These are phyloP conservation scores for Abelmoschus esculentus DNA, from an alignment of 345 rosid species.

Conservation along the genomic window DNA sequence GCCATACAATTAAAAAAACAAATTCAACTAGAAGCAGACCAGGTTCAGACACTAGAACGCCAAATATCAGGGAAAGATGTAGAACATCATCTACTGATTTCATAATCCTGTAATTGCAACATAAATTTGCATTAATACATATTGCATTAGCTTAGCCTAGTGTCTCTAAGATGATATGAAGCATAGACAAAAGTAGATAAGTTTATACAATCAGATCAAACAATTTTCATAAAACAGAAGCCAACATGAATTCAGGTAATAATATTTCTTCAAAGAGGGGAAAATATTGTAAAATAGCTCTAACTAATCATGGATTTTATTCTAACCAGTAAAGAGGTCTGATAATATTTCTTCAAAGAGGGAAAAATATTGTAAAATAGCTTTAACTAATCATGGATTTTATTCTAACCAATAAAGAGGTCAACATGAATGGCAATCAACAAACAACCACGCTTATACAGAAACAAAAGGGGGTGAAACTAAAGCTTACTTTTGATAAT, in stretches of 20 bases:
- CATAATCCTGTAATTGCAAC: slow-evolving; percentile 61
- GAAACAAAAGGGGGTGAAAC: neutral
- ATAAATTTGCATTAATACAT: slow-evolving; percentile 4
- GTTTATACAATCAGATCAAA: too few relatives aligned
- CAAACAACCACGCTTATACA: neutral
- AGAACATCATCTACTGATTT: slow-evolving; percentile 61
- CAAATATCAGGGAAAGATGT: slow-evolving; percentile 74
- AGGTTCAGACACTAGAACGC: slow-evolving; percentile 49
- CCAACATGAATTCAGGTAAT: neutral
- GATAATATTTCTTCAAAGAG: neutral
- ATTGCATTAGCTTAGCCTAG: neutral
- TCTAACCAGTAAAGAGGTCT: too few relatives aligned
- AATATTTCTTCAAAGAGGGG: neutral
- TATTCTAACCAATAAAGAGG: neutral
- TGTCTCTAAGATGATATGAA: neutral
- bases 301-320: too few relatives aligned
- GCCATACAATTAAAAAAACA: slow-evolving; percentile 73
- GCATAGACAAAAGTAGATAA: too few relatives aligned
- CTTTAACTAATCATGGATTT: neutral
- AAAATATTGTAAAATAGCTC: too few relatives aligned
- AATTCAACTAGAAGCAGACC: slow-evolving; percentile 62
- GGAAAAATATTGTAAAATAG: neutral
- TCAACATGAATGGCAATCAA: neutral
- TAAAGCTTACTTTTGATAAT: slow-evolving; percentile 43
- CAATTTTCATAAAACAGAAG: too few relatives aligned